Conservation (phyloP, 148 eudicot genomes). For the Persicaria maculosa region DNA sequence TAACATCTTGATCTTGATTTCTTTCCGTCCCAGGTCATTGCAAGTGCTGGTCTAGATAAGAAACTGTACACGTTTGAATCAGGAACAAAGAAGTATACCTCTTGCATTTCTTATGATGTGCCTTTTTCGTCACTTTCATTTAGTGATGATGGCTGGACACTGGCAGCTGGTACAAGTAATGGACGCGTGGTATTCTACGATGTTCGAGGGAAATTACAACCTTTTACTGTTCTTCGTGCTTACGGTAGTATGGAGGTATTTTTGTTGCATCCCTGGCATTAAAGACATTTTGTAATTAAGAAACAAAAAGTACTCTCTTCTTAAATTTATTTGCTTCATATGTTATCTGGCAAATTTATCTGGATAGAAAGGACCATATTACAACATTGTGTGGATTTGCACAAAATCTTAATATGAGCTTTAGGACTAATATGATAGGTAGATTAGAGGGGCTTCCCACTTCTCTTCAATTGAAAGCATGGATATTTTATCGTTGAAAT, state of each 20-base stretch:
- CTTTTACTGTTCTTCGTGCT: conserved; percentile 84
- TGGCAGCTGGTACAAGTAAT: conserved; percentile 92
- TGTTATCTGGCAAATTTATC: neutral
- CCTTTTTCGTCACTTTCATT: conserved; percentile 91
- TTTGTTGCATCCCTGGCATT: neutral
- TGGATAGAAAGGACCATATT: neutral
- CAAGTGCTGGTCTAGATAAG: conserved; percentile 90
- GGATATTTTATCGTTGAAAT: neutral
- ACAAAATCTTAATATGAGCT: neutral
- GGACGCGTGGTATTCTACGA: conserved; percentile 91
- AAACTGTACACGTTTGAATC: conserved; percentile 83
- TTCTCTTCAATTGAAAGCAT: neutral
- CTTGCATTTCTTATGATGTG: conserved; percentile 72
- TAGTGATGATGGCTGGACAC: conserved; percentile 77
- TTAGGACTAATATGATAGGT: neutral
- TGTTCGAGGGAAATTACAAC: conserved; percentile 89
- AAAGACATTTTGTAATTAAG: neutral
- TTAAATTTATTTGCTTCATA: neutral
- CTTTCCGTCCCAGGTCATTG: conserved; percentile 53
- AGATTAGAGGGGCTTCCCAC: neutral
- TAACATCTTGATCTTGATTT: conserved; percentile 10
- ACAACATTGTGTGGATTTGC: neutral
- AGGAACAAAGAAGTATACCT: conserved; percentile 50
- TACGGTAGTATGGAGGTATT: conserved; percentile 79
- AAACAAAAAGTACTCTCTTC: neutral